These are phyloP conservation scores for Penicillium macrosclerotiorum DNA, from an alignment of 495 filamentous ascomycete species.

Conservation along the genomic window DNA sequence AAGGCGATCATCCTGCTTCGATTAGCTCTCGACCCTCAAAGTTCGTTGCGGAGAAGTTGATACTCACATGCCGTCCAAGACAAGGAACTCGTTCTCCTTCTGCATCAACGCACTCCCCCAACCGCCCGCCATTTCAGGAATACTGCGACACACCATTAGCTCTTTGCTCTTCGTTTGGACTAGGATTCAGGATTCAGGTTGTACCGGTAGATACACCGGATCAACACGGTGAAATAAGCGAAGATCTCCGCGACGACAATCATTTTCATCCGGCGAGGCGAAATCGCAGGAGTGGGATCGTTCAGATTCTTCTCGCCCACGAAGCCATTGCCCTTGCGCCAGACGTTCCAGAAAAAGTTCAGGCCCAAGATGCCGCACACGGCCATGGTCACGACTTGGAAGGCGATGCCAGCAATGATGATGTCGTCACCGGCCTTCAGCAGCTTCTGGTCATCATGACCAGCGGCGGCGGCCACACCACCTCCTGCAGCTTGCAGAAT, in stretches of 20 bases:
- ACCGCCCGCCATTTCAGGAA: conserved; percentile 66
- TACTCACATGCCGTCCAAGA: conserved; percentile 57
- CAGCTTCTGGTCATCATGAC: conserved; percentile 14
- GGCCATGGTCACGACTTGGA: conserved; percentile 64
- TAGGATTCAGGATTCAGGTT: background rate
- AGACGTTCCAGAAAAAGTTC: conserved; percentile 50
- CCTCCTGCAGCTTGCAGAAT: conserved; percentile 64
- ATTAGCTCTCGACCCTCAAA: no score
- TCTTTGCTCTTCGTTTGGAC: background rate
- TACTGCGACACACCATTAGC: conserved; percentile 26
- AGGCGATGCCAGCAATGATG: conserved; percentile 68
- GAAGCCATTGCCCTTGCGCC: conserved; percentile 30
- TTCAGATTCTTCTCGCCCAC: conserved; percentile 30
- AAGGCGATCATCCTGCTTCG: conserved; percentile 46
- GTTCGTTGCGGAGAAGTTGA: no score
- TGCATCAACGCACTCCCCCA: conserved; percentile 69
- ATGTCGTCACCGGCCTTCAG: conserved; percentile 52
- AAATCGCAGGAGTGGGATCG: conserved; percentile 16
- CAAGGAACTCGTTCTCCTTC: conserved; percentile 60
- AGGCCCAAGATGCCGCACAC: conserved; percentile 52
- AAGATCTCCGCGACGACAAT: conserved; percentile 51
- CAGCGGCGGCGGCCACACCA: conserved; percentile 49
- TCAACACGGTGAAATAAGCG: conserved; percentile 60
- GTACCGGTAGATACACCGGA: conserved; percentile 66
- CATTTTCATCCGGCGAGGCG: conserved; percentile 42